A percentile compares a stretch with the other conserved stretches of the same genome.
Conservation (phyloP, 2,329 filamentous ascomycete genomes). For the Fusarium robinianum region DNA sequence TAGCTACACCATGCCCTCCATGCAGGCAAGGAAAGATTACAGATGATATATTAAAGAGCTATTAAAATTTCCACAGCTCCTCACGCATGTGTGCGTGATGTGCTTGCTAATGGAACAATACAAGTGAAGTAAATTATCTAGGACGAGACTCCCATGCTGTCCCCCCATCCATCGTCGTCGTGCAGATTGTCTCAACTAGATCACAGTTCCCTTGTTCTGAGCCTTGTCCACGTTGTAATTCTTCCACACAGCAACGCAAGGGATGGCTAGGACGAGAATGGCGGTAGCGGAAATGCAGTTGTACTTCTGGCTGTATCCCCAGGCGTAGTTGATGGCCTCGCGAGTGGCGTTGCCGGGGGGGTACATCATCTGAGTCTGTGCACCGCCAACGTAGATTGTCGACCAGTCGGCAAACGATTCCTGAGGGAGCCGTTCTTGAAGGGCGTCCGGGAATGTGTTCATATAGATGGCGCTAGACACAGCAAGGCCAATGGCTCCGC, state of each 20-base stretch:
- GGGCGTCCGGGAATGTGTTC: slow-evolving; percentile 14
- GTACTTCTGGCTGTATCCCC: slow-evolving; percentile 16
- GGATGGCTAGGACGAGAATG: slow-evolving; percentile 10
- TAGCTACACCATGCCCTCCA: too few relatives aligned
- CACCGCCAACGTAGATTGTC: slow-evolving; percentile 10
- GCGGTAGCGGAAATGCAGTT: slow-evolving; percentile 11
- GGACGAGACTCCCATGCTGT: too few relatives aligned
- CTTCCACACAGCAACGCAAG: slow-evolving; percentile 13
- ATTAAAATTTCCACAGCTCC: too few relatives aligned
- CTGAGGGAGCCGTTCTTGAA: slow-evolving; percentile 3
- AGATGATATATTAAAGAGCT: too few relatives aligned
- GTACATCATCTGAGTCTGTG: slow-evolving; percentile 7
- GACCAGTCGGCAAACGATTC: slow-evolving; percentile 6
- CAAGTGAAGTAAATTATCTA: too few relatives aligned
- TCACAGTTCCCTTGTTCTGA: slow-evolving; percentile 16
- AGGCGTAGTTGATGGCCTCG: slow-evolving; percentile 17
- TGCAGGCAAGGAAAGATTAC: too few relatives aligned
- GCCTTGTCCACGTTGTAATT: slow-evolving; percentile 16
- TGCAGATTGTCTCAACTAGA: too few relatives aligned
- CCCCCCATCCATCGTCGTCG: too few relatives aligned
- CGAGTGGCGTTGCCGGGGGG: slow-evolving; percentile 6
- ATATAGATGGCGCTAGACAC: too few relatives aligned
- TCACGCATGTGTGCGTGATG: too few relatives aligned
- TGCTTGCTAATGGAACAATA: too few relatives aligned
- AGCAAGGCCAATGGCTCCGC: too few relatives aligned